phyloP scores from a whole-genome alignment of 2,329 filamentous ascomycete species.

The Aureobasidium sp. region DNA sequence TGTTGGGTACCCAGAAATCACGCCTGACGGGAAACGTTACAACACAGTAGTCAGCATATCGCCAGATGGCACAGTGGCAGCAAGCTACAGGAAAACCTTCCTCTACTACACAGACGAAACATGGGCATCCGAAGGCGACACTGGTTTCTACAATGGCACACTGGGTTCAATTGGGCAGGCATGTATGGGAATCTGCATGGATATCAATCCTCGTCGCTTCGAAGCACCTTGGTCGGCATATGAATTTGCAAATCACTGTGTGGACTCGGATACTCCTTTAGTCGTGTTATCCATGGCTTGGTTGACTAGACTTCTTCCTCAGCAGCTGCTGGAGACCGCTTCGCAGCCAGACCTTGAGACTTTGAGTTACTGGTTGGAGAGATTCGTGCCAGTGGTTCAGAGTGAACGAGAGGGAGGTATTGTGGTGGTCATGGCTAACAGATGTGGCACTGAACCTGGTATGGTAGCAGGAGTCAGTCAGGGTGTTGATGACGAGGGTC shows the following conservation, averaged over 20 bases:
- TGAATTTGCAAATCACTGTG: conserved; percentile 50
- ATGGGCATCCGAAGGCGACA: conserved; percentile 49
- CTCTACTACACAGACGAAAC: conserved; percentile 60
- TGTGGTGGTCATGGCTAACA: conserved; percentile 63
- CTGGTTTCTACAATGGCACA: conserved; percentile 31
- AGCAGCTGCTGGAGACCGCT: conserved; percentile 40
- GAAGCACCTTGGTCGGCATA: conserved; percentile 49
- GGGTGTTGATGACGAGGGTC: conserved; percentile 23
- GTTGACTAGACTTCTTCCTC: conserved; percentile 51
- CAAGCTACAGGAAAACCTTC: conserved; percentile 56
- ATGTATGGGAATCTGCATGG: conserved; percentile 46
- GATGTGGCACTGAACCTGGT: conserved; percentile 52
- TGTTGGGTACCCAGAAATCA: conserved; percentile 63
- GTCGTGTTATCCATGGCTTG: conserved; percentile 72
- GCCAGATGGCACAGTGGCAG: conserved; percentile 45
- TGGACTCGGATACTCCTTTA: conserved; percentile 50
- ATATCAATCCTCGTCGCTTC: conserved; percentile 57
- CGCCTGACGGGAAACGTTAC: conserved; percentile 35
- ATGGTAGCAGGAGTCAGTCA: conserved; percentile 15
- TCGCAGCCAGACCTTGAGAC: conserved; percentile 61
- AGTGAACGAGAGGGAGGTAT: conserved; percentile 44
- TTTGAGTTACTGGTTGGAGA: conserved; percentile 64
- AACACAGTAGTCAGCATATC: conserved; percentile 53
- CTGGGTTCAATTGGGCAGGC: conserved; percentile 30
- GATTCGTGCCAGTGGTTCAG: conserved; percentile 54